Conservation (phyloP, 2,329 filamentous ascomycete genomes). For the Cercospora berteroae region DNA sequence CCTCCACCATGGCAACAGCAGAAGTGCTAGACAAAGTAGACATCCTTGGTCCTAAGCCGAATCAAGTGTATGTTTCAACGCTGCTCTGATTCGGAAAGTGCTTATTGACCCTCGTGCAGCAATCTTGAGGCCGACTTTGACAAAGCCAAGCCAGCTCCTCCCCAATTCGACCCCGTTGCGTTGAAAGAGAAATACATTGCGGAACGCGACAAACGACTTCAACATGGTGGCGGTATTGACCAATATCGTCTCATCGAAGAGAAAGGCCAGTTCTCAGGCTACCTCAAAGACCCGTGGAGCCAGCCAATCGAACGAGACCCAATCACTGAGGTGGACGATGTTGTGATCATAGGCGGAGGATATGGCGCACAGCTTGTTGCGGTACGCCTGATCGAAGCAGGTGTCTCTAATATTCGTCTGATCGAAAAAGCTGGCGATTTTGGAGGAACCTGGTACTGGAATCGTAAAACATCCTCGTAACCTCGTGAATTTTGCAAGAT, state of each 20-base stretch:
- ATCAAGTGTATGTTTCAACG: slow-evolving; percentile 10
- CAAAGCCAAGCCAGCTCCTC: slow-evolving; percentile 14
- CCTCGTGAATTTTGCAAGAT: background rate
- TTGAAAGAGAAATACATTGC: slow-evolving; percentile 26
- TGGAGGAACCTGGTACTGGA: slow-evolving; percentile 42
- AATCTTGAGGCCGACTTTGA: slow-evolving; percentile 24
- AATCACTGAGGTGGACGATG: slow-evolving; percentile 23
- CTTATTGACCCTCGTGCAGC: background rate
- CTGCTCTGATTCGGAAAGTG: background rate
- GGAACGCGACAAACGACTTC: slow-evolving; percentile 25
- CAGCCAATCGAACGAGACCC: slow-evolving; percentile 21
- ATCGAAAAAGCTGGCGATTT: slow-evolving; percentile 26
- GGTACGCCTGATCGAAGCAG: slow-evolving; percentile 25
- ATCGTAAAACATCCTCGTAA: background rate
- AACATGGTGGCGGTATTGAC: slow-evolving; percentile 22
- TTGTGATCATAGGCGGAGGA: slow-evolving; percentile 25
- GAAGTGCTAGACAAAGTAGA: slow-evolving; percentile 22
- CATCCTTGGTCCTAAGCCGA: slow-evolving; percentile 20
- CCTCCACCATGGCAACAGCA: slow-evolving; percentile 21
- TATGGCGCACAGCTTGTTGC: slow-evolving; percentile 28
- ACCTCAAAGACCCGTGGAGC: slow-evolving; percentile 24
- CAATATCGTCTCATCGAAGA: slow-evolving; percentile 27
- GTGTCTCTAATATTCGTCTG: slow-evolving; percentile 25
- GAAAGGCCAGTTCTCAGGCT: slow-evolving; percentile 20
- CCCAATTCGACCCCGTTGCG: slow-evolving; percentile 22